Evolutionary conservation across 331 rosid genomes (phyloP).

Genomic region (Acacia pycnantha): DNA sequence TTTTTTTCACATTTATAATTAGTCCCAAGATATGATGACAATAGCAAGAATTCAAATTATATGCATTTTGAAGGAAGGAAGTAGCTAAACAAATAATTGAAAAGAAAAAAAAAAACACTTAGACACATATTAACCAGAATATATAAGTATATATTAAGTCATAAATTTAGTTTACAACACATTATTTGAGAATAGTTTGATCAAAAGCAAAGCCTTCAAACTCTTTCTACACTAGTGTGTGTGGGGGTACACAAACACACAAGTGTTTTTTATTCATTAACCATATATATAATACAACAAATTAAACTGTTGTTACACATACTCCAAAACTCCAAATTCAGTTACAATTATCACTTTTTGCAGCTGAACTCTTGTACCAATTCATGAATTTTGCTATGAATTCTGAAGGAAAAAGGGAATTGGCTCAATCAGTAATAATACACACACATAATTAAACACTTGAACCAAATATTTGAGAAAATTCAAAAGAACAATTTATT

Average conservation of each 20-base stretch:
- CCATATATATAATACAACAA: neutral
- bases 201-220: neutral
- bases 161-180: neutral
- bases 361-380: neutral
- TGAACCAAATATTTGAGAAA: neutral
- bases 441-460: neutral
- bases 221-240: neutral
- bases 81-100: neutral
- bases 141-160: neutral
- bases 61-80: neutral
- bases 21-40: too few species aligned
- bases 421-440: neutral
- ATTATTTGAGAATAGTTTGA: neutral
- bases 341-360: neutral
- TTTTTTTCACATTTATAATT: too few species aligned
- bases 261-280: neutral
- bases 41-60: too few species aligned
- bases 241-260: neutral
- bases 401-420: neutral
- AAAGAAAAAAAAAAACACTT: neutral
- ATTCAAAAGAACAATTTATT: neutral
- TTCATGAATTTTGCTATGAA: constrained; percentile 19
- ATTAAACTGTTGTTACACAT: neutral
- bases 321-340: neutral
- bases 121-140: neutral